Base-by-base conservation (phyloP, 495 filamentous ascomycete species). In the Tuber umbilicatum region DNA sequence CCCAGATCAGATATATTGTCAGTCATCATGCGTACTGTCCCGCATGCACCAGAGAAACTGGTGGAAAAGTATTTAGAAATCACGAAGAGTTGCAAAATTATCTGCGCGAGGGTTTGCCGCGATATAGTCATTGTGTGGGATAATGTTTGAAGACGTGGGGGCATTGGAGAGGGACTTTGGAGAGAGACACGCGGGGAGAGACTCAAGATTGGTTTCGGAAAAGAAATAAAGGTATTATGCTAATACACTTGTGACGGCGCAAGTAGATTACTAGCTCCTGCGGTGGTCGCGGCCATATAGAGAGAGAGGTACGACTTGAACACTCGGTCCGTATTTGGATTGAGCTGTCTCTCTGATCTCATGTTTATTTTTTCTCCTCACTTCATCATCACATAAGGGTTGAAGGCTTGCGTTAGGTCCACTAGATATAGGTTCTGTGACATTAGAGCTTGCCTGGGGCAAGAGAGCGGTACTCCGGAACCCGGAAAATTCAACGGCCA, bases 101-200 rank as follows among this genome's bases (percentile, higher is more conserved):
- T 72, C 55, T 79, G 27, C 70, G 77, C 37, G 69, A 67, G 23
- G 68, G 67, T 21, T 39, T 69, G 23, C 72, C 45, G 6, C 68
- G 45, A 17, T 75, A 79, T 35, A 40, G 71, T 41, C 78, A 79
- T 71, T 79, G 77, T 79, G 77, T 23, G 12, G 71, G 41, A 75
- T 77, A n/a, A 40, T 77, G 69, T 79, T 79, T 72, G 47, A 73
- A 5, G 77, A 79, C 31, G 69, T 72, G 19, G 47, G 35, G 7
- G 60, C n/a, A 37, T 74, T 79, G 40, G 75, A 77, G 75, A 71
- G 27, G 16, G 75, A 79, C 64, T 72, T 73, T 72, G 72, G 68
- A 31, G 47, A 60, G 69, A 79, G 70, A 35, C 77, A 79, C 42
- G 70, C 71, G 7, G 41, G 43, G 41, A 69, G 50, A 9, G 43